Evolutionary conservation across 2,329 filamentous ascomycete species (phyloP), one percentile per base, ranked within the genome.

Genomic region (Colletotrichum sp.): DNA sequence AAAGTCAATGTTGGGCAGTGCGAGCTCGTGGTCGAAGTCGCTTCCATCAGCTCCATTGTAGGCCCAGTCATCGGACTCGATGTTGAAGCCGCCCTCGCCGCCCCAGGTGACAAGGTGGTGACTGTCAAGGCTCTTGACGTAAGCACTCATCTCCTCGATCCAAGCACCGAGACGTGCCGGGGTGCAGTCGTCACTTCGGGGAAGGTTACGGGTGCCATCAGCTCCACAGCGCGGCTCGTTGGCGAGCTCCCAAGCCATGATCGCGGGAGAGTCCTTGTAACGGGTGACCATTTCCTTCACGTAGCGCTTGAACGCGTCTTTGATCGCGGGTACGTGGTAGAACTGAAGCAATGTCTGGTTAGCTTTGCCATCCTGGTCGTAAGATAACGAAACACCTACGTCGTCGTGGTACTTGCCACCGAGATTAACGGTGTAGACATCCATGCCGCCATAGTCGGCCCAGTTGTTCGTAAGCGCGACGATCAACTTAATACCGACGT

Each of bases 181-280:
- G 1, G 81, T 84, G 79, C 88, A 89, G 77, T 81, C 78, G 0
- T 74, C 77, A 39, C 85, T 86, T 2, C 83, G 82, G 2, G 87
- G 87, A 0, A 89, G 85, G 79, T 89, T 89, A 73, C 87, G 87
- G 9, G 78, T 79, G 8, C 80, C 82, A 68, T 89, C 87, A 28
- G 84, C 88, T 26, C 86, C 87, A 80, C 88, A 90, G 74, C 87
- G 87, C 24, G 87, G 86, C 75, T 94, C 93, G 78, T 94, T 94
- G 72, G 87, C 90, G 3, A 94, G 85, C 79, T 94, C 92, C 93
- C 93, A 94, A 0, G 92, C 91, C 78, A 94, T 91, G 63, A 94
- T 88, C 0, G 92, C 89, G 0, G 89, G 83, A 0, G 90, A 93
- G 76, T 87, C 84, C 61, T 85, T 89, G 83, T 93, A 94, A 13